These are phyloP conservation scores for Areca catechu DNA, from an alignment of 176 grass and related monocot genomes.

Conservation along the genomic window DNA sequence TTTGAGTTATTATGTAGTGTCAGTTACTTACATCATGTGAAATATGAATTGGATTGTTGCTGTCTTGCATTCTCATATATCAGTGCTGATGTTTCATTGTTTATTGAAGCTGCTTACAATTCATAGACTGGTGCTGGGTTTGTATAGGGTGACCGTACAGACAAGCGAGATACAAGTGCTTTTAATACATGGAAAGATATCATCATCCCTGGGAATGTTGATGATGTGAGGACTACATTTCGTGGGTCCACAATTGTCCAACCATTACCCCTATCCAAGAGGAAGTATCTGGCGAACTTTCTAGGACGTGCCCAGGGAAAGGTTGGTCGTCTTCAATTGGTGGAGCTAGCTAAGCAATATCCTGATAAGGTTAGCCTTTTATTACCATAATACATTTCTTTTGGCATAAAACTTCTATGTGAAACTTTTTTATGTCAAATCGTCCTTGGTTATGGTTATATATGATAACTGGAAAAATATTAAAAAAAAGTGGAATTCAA, in stretches of 20 bases:
- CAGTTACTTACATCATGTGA: no score
- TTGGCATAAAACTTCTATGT: not conserved
- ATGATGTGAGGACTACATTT: constrained; percentile 78
- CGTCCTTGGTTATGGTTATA: no score
- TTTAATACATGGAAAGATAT: constrained; percentile 99
- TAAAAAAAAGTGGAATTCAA: no score
- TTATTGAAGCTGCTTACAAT: no score
- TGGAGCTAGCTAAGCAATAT: constrained; percentile 80
- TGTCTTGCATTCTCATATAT: no score
- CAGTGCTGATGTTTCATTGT: no score
- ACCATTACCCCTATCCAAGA: constrained; percentile 59
- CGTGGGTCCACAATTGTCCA: constrained; percentile 30
- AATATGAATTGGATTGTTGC: no score
- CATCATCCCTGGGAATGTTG: constrained; percentile 88
- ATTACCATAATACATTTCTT: constrained; percentile 13
- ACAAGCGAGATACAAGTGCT: constrained; percentile 77
- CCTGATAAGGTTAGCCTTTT: constrained; percentile 65
- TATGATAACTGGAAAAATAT: no score
- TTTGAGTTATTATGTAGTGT: no score
- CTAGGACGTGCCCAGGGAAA: constrained; percentile 80
- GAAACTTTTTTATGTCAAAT: no score
- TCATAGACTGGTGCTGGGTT: not conserved
- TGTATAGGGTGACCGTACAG: constrained; percentile 78
- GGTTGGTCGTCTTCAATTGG: constrained; percentile 63
- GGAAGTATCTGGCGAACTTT: constrained; percentile 90